phyloP scores from a whole-genome alignment of 1,284 basidiomycete genomes.

The Tilletiopsis washingtonensis region DNA sequence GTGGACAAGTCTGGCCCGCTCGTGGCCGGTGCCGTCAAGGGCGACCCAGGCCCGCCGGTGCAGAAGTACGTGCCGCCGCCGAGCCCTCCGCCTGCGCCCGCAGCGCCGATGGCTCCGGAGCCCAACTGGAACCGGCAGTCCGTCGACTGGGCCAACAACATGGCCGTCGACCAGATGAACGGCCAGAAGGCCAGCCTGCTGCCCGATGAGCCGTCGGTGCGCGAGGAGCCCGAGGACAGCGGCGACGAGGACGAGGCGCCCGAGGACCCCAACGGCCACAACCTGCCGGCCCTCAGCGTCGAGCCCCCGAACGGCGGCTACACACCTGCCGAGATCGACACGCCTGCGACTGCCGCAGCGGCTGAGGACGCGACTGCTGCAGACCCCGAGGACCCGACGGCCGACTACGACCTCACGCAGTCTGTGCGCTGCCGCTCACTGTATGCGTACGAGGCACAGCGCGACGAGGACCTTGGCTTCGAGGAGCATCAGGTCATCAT shows the following conservation, averaged over 20 bases:
- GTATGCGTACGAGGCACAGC: conserved; percentile 67
- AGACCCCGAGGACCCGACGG: conserved; percentile 48
- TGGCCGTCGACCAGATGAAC: conserved; percentile 64
- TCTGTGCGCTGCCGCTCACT: conserved; percentile 59
- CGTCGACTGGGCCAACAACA: conserved; percentile 81
- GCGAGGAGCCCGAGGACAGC: conserved; percentile 57
- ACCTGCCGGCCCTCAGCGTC: neutral
- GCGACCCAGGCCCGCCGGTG: conserved; percentile 62
- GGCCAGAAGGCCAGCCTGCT: conserved; percentile 40
- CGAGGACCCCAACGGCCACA: conserved; percentile 7
- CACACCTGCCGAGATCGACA: too few relatives aligned
- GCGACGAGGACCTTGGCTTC: conserved; percentile 79
- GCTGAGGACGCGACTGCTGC: conserved; percentile 1
- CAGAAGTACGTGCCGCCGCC: conserved; percentile 46
- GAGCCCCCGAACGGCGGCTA: neutral
- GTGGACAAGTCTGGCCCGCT: conserved; percentile 69
- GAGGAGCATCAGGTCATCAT: conserved; percentile 68
- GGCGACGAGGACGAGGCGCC: conserved; percentile 28
- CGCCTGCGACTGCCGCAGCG: neutral
- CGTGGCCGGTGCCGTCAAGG: conserved; percentile 68
- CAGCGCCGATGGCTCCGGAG: conserved; percentile 31
- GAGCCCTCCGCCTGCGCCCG: conserved; percentile 20
- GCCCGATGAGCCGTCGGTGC: conserved; percentile 55
- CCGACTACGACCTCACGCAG: conserved; percentile 63
- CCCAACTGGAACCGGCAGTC: conserved; percentile 62